Base-by-base conservation (phyloP, 495 filamentous ascomycete species). In the Xylaria longipes region DNA sequence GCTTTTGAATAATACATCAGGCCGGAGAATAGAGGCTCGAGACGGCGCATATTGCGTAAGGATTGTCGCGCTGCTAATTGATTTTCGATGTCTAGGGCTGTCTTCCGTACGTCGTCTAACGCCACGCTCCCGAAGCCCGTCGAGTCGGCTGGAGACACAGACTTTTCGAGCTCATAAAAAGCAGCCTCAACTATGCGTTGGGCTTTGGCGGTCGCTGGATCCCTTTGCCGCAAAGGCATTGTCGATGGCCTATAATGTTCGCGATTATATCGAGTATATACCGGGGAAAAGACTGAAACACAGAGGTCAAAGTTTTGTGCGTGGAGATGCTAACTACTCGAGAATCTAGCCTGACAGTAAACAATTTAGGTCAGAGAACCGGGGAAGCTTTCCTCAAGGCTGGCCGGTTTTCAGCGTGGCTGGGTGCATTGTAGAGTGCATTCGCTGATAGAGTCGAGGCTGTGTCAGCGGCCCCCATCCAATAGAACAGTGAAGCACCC, bases 31-130 rank as follows among this genome's bases (percentile, higher is more conserved):
- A 85, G 75, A 11, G 82, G 82, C 41, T 70, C 61, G 4, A 86
- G 77, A 17, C 83, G 80, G 11, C 75, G 74, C 75, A 86, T 80
- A 52, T 82, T 82, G 15, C 83, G 75, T 15, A 84, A 78, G 1
- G 65, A 76, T 60, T 75, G 75, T 27, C 81, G 69, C 1, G 76
- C 76, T 6, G 77, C 81, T 12, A 83, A 77, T 63, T 81, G 73
- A 37, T 70, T 71, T 37, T 86, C 84, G 63, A 84, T 79, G 5
- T 74, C 63, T 20, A 71, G 69, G 20, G 81, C 79, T 8, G 83
- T 75, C 17, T 76, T 69, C 62, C 73, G 69, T 0, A 85, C 83
- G 67, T 80, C 70, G 31, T 83, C 57, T 20, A 86, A 79, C 1
- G 75, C 79, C 1, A 78, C 78, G 22, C 61, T 71, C 8, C 50